Evolutionary conservation across 2,329 filamentous ascomycete species (phyloP).

Genomic region (Pestalotiopsis sp.): DNA sequence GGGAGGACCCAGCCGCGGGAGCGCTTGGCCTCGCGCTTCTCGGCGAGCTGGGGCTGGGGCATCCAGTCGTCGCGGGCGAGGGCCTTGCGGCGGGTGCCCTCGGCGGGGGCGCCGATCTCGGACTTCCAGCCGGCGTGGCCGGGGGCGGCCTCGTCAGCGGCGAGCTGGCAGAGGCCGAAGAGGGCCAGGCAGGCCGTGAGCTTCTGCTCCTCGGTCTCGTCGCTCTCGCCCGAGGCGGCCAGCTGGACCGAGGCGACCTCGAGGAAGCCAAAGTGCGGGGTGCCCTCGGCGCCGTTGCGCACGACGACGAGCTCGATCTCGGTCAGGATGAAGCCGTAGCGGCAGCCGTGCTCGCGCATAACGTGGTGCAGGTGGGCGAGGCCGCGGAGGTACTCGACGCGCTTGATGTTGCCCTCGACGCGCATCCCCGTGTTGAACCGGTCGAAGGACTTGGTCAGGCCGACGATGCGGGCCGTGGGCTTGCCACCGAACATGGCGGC

Average conservation of each 20-base stretch:
- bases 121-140: conserved; percentile 67
- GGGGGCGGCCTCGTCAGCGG: conserved; percentile 60
- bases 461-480: conserved; percentile 48
- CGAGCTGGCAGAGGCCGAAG: conserved; percentile 77
- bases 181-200: conserved; percentile 75
- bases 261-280: conserved; percentile 86
- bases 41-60: conserved; percentile 70
- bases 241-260: conserved; percentile 71
- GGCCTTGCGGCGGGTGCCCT: conserved; percentile 71
- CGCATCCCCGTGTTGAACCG: conserved; percentile 96
- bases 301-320: conserved; percentile 94
- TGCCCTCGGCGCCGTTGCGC: conserved; percentile 71
- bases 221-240: conserved; percentile 38
- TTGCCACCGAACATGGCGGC: conserved; percentile 52
- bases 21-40: conserved; percentile 78
- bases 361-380: conserved; percentile 84
- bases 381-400: conserved; percentile 86
- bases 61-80: conserved; percentile 75
- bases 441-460: conserved; percentile 89
- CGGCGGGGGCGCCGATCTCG: conserved; percentile 75
- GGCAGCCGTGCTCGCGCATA: conserved; percentile 91
- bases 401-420: conserved; percentile 79
- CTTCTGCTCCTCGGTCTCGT: conserved; percentile 41
- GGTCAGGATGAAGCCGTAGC: conserved; percentile 95
- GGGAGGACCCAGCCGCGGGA: conserved; percentile 76